Evolutionary conservation across 1,139 yeast species (phyloP), one percentile per base, ranked within the genome.

Genomic region (Yamadazyma epiphylla): DNA sequence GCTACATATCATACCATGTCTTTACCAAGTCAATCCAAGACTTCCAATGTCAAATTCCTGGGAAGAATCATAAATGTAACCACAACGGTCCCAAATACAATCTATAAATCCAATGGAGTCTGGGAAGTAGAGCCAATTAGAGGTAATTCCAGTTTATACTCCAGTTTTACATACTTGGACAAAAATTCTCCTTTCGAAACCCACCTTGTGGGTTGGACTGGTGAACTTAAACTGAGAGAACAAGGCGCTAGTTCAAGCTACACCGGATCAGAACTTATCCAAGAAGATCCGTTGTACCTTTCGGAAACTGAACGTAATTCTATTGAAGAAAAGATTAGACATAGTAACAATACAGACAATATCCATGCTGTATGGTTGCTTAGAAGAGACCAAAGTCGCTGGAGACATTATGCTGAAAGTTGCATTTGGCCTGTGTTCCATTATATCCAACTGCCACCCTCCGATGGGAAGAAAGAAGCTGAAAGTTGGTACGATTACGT

Each of bases 391-490:
- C 81, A 75, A 47, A 76, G 71, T 48, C 64, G 91, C 46, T 91
- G 96, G 95, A 69, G 95, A 47, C 67, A 69, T 37, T 89, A 87
- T 52, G 95, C 97, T 0, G 98, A 91, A 51, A 78, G 83, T 45
- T 81, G 81, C 15, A 65, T 94, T 26, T 94, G 98, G 97, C 96
- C 96, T 1, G 82, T 87, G 3, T 79, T 89, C 56, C 98, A 94
- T 55, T 91, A 91, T 58, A 85, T 89, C 52, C 84, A 86, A 58
- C 82, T 80, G 31, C 75, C 77, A 25, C 62, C 69, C 0, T 53
- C 61, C 2, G 83, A 83, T 49, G 91, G 91, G 2, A 66, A 68
- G 34, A 77, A 75, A 28, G 95, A 87, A 48, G 69, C 76, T 29
- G 68, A 74, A 30, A 86, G 91, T 76, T 91, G 97, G 96, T 74